A percentile compares a stretch with the other conserved stretches of the same genome.
phyloP scores from a whole-genome alignment of 2,329 filamentous ascomycete genomes.

The Orbilia quercus region DNA sequence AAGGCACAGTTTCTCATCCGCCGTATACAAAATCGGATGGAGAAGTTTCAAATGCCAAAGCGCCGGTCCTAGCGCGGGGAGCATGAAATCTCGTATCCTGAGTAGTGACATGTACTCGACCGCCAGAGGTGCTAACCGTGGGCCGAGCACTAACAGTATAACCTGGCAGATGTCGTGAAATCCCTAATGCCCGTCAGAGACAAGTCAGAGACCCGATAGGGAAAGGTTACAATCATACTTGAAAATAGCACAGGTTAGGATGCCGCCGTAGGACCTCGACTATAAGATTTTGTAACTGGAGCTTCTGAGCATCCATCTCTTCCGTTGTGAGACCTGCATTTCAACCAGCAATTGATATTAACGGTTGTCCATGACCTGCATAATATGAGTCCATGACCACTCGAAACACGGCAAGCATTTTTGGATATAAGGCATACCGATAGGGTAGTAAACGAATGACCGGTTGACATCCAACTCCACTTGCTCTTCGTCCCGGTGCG shows the following conservation, averaged over 20 bases:
- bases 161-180: constrained; percentile 99
- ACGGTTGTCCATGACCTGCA: constrained; percentile 32
- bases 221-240: constrained; percentile 63
- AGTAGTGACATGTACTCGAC: constrained; percentile 86
- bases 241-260: constrained; percentile 92
- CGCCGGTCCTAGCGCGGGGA: constrained; percentile 83
- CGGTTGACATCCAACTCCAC: constrained; percentile 91
- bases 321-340: constrained; percentile 60
- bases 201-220: no score
- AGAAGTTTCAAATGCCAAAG: constrained; percentile 87
- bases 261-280: constrained; percentile 80
- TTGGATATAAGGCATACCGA: constrained; percentile 71
- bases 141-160: constrained; percentile 83
- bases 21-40: constrained; percentile 79
- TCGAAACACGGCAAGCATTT: constrained; percentile 38
- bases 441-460: constrained; percentile 97
- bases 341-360: constrained; percentile 56
- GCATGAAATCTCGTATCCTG: constrained; percentile 96
- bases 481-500: constrained; percentile 89
- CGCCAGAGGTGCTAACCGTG: constrained; percentile 70
- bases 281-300: constrained; percentile 82
- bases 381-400: constrained; percentile 30
- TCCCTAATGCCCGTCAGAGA: constrained; percentile 66
- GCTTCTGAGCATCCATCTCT: constrained; percentile 77
- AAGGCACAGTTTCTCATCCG: constrained; percentile 76